phyloP scores from a whole-genome alignment of 257 asterid genomes.

The Solanum ahanhuiri region DNA sequence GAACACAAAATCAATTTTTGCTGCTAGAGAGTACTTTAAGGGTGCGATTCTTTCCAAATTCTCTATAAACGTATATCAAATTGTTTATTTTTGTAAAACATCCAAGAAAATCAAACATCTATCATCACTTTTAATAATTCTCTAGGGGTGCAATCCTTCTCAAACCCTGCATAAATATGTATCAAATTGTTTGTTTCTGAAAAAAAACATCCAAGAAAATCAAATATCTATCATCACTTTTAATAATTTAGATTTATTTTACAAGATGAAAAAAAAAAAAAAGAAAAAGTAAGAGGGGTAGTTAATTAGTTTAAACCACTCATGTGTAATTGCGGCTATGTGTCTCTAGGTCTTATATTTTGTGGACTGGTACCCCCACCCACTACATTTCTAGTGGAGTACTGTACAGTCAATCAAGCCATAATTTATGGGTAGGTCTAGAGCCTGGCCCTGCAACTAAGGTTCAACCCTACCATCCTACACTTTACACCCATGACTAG shows the following conservation, averaged over 20 bases:
- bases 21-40: not conserved
- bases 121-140: not conserved
- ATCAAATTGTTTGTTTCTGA: not conserved
- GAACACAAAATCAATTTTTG: not conserved
- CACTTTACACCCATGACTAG: not conserved
- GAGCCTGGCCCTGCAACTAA: not conserved
- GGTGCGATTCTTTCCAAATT: not conserved
- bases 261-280: not conserved
- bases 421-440: not conserved
- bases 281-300: not conserved
- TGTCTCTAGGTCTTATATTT: not conserved
- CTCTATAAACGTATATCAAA: not conserved
- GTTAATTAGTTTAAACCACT: not conserved
- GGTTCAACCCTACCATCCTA: not conserved
- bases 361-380: not conserved
- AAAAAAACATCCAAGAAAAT: not conserved
- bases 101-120: not conserved
- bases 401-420: not conserved
- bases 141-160: not conserved
- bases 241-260: not conserved
- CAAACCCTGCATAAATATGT: not conserved
- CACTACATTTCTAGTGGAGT: not conserved
- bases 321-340: not conserved
- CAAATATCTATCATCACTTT: not conserved
- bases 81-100: not conserved